Evolutionary conservation across 2,329 filamentous ascomycete species (phyloP), one percentile per base, ranked within the genome.

Genomic region (Fusarium chlamydosporum): DNA sequence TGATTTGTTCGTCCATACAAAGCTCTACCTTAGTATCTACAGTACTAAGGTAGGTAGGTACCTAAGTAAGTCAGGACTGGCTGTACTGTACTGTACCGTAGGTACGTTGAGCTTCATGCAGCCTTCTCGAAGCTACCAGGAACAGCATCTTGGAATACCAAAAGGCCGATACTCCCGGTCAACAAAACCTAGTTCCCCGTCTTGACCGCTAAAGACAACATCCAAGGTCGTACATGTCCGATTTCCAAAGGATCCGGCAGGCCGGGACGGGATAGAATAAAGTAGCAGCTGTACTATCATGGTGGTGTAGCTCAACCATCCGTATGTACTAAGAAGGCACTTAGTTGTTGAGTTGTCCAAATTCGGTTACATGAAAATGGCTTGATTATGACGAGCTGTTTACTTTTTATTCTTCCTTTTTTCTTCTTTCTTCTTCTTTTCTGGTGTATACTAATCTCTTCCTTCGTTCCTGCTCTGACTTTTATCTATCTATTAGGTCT

Each of bases 361-460:
- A 70, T 70, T 67, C 66, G 66, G 61, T 70, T 59, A 54, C 53
- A 56, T 61, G 47, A 53, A 60, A 65, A 70, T 68, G 67, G 56
- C 67, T 70, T 70, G 52, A 62, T 43, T 11, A 53, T 18, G 47
- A 70, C 34, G 52, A 54, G n/a, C 29, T 56, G 15, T 29, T 66
- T 65, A 40, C 50, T 58, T 69, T 45, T 42, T 50, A 15, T 26
- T 33, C 41, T 41, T 42, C 37, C 38, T 42, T 29, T 34, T n/a
- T 40, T 34, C 42, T 15, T 31, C 35, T 29, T 12, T 42, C 26
- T 34, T 33, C 29, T 50, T 45, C 37, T 41, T 23, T 26, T 34
- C 38, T 47, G 38, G n/a, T 29, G 33, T 46, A 35, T 33, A 51
- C 15, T 47, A 43, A 26, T 31, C 34, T 55, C 45, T 45, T 37